Evolutionary conservation across 306 rosid species (phyloP).

Genomic region (Quercus parvula): DNA sequence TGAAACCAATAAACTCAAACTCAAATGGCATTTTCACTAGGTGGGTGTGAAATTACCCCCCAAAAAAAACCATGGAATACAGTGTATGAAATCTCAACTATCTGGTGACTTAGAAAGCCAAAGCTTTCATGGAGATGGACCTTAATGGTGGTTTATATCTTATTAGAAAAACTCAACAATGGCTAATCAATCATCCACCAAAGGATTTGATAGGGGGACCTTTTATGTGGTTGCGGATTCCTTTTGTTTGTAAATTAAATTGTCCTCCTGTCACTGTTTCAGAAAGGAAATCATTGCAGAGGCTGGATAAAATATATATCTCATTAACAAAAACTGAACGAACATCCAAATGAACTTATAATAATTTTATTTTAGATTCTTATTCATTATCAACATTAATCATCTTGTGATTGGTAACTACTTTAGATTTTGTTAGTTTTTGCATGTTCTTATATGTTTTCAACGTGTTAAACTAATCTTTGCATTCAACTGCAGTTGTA

Average conservation of each 20-base stretch:
- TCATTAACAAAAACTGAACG: neutral
- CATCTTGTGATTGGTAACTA: neutral
- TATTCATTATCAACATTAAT: neutral
- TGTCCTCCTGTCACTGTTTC: neutral
- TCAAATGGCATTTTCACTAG: no score
- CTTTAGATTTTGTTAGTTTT: neutral
- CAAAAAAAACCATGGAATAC: neutral
- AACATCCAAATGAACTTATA: neutral
- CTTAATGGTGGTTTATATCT: neutral
- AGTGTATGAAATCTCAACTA: neutral
- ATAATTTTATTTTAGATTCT: neutral
- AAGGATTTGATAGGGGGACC: no score
- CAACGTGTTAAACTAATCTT: constrained; percentile 2
- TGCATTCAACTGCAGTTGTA: constrained; percentile 49
- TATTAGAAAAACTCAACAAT: neutral
- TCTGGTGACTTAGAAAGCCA: neutral
- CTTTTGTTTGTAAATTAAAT: neutral
- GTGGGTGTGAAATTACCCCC: no score
- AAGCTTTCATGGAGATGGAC: neutral
- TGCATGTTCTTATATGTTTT: neutral
- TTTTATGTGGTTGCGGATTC: no score
- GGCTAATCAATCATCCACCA: neutral
- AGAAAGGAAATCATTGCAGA: neutral
- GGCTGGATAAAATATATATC: neutral
- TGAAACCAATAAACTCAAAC: no score